These are phyloP conservation scores for Forsythia viridissima DNA, from an alignment of 257 asterid genomes.

Conservation along the genomic window DNA sequence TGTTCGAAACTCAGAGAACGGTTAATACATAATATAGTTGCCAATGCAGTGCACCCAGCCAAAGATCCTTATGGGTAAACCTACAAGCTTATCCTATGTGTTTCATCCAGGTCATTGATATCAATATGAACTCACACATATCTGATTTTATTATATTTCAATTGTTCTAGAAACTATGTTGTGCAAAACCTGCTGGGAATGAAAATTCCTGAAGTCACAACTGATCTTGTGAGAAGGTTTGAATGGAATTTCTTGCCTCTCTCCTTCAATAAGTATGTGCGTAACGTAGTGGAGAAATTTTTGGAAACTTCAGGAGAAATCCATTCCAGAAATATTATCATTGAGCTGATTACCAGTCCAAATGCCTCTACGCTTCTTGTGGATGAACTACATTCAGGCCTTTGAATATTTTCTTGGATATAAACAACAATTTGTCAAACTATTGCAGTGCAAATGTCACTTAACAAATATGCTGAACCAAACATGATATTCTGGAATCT, in stretches of 20 bases:
- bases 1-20: slow-evolving; percentile 46
- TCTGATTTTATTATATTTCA: slow-evolving; percentile 8
- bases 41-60: slow-evolving; percentile 50
- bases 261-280: slow-evolving; percentile 69
- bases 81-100: slow-evolving; percentile 4
- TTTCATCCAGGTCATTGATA: background rate
- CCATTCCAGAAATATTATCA: slow-evolving; percentile 27
- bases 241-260: slow-evolving; percentile 48
- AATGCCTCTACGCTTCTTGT: slow-evolving; percentile 48
- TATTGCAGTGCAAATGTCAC: background rate
- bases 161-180: slow-evolving; percentile 66
- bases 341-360: slow-evolving; percentile 51
- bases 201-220: slow-evolving; percentile 43
- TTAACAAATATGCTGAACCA: background rate
- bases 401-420: background rate
- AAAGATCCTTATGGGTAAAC: slow-evolving; percentile 77
- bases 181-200: slow-evolving; percentile 67
- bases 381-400: background rate
- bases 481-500: no score
- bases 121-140: background rate
- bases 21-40: slow-evolving; percentile 46
- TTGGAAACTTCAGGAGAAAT: slow-evolving; percentile 37
- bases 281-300: slow-evolving; percentile 78
- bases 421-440: background rate
- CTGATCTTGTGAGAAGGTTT: slow-evolving; percentile 40